These are phyloP conservation scores for Agroathelia rolfsii DNA, from an alignment of 1,284 basidiomycete species.

Conservation along the genomic window DNA sequence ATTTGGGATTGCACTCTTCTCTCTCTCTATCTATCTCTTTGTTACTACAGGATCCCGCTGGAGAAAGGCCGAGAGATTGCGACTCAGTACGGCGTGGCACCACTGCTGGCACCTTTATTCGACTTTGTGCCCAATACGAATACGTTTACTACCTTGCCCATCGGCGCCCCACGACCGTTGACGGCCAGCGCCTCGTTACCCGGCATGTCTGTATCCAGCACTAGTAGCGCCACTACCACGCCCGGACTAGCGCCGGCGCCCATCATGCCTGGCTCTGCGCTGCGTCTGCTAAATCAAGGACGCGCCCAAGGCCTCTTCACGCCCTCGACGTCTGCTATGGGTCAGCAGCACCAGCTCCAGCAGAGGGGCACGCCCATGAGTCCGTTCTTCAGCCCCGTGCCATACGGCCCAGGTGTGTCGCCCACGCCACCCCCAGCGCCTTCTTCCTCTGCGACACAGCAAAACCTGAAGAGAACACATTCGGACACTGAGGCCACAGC, in stretches of 20 bases:
- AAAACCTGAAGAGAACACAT: conserved; percentile 34
- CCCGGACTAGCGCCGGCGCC: conserved; percentile 62
- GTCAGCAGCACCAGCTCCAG: too few species aligned
- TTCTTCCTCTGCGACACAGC: too few species aligned
- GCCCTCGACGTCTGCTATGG: conserved; percentile 58
- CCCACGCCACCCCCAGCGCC: conserved; percentile 50
- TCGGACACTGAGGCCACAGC: conserved; percentile 31
- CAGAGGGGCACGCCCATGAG: too few species aligned
- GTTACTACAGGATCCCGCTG: conserved; percentile 72
- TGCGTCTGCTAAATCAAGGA: conserved; percentile 72
- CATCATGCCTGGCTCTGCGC: conserved; percentile 72
- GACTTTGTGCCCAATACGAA: conserved; percentile 80
- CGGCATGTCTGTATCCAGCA: conserved; percentile 16
- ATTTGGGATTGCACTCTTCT: conserved; percentile 3
- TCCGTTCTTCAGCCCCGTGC: too few species aligned
- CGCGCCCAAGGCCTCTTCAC: conserved; percentile 79
- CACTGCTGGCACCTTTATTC: conserved; percentile 79
- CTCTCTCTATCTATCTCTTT: conserved; percentile 11
- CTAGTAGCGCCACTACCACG: conserved; percentile 35
- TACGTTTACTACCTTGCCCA: conserved; percentile 50
- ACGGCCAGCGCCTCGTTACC: conserved; percentile 42
- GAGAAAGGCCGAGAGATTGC: conserved; percentile 86
- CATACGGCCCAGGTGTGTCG: conserved; percentile 28
- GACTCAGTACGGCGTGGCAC: conserved; percentile 77
- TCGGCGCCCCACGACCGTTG: conserved; percentile 40